phyloP scores from a whole-genome alignment of 768 basidiomycete species.

The Kwoniella heveanensis region DNA sequence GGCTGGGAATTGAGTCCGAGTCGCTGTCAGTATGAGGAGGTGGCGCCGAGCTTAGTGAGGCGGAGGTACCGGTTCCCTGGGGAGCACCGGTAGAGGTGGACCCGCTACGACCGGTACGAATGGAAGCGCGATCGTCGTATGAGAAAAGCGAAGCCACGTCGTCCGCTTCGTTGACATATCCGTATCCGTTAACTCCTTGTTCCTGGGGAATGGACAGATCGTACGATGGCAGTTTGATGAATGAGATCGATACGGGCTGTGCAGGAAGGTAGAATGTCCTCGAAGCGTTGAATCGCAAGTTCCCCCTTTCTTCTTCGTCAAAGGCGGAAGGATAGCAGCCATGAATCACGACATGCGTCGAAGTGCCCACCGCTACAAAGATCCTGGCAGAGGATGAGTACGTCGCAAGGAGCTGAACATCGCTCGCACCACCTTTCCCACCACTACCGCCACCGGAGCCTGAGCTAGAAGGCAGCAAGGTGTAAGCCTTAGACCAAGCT shows the following conservation, averaged over 20 bases:
- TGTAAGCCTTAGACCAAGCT: slow-evolving; percentile 13
- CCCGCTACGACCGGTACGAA: background rate
- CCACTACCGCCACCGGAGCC: background rate
- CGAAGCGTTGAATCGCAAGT: slow-evolving; percentile 17
- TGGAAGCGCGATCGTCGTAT: slow-evolving; percentile 16
- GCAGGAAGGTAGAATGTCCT: slow-evolving; percentile 36
- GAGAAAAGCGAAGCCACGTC: slow-evolving; percentile 9
- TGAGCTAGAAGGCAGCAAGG: background rate
- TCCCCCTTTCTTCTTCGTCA: background rate
- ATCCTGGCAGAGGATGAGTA: slow-evolving; percentile 7
- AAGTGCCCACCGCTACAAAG: slow-evolving; percentile 23
- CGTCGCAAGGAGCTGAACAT: background rate
- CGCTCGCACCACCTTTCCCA: background rate
- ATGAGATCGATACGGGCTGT: slow-evolving; percentile 19
- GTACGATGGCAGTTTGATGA: slow-evolving; percentile 22
- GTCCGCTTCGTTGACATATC: background rate
- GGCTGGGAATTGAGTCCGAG: background rate
- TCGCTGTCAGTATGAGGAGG: background rate
- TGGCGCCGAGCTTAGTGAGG: too few relatives aligned
- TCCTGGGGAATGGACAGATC: background rate
- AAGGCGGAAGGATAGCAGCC: slow-evolving; percentile 7
- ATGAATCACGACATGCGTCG: slow-evolving; percentile 19
- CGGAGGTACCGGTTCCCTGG: too few relatives aligned
- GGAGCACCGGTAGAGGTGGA: background rate
- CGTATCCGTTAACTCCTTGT: background rate